Conservation (phyloP, 2,329 filamentous ascomycete species). For the Hymenoscyphus fructigenus region DNA sequence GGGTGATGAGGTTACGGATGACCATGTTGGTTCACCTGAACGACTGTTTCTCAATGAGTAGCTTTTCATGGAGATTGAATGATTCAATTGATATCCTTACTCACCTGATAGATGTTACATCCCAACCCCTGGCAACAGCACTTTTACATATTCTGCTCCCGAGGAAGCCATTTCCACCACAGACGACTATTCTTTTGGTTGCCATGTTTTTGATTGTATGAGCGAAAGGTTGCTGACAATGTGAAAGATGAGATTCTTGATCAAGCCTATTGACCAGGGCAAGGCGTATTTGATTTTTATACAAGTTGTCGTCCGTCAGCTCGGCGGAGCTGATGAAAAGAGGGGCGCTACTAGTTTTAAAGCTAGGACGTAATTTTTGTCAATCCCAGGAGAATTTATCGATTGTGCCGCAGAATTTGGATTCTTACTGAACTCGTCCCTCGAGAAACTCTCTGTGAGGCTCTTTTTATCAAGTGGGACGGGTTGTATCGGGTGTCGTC, state of each 20-base stretch:
- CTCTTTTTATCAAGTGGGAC: too few species aligned
- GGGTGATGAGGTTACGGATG: constrained; percentile 65
- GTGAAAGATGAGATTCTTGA: not conserved
- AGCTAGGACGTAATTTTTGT: too few species aligned
- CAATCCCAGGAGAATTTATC: too few species aligned
- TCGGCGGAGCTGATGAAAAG: not conserved
- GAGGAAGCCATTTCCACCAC: constrained; percentile 90
- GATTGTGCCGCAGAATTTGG: too few species aligned
- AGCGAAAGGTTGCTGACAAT: not conserved
- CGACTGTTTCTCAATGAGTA: constrained; percentile 55
- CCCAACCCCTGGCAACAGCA: constrained; percentile 81
- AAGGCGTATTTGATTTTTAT: not conserved
- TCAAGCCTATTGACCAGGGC: not conserved
- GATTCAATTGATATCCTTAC: not conserved
- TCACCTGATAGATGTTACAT: constrained; percentile 89
- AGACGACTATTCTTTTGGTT: constrained; percentile 78
- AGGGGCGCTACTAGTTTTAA: too few species aligned
- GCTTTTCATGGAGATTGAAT: not conserved
- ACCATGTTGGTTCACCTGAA: constrained; percentile 87
- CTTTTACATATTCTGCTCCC: constrained; percentile 88
- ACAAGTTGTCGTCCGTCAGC: not conserved
- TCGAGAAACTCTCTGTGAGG: too few species aligned
- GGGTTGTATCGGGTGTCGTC: constrained; percentile 4
- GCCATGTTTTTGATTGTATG: constrained; percentile 10
- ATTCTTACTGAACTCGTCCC: too few species aligned